Base-by-base conservation (phyloP, 2,329 filamentous ascomycete genomes). In the Penicillium polonicum region DNA sequence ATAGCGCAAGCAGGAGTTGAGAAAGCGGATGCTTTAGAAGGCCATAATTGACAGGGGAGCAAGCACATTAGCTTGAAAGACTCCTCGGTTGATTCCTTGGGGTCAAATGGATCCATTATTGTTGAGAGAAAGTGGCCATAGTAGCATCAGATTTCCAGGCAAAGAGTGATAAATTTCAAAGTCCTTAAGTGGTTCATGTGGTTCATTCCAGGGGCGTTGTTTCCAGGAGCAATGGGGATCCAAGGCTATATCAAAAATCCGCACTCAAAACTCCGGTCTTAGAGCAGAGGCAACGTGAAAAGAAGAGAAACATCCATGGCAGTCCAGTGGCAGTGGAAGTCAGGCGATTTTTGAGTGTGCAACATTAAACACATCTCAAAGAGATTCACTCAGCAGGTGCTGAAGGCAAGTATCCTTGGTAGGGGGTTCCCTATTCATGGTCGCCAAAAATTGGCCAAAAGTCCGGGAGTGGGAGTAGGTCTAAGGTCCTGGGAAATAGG, bases 301-400 rank as follows among this genome's bases (percentile, higher is more conserved):
- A 52, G 52, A 39, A 49, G 52, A 49, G 52, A 52, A 55, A 60
- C 21, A 58, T 60, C 62, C 60, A 57, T 55, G 55, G 61, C 38
- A 60, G 55, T 62, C 65, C 64, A 65, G 54, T 53, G 59, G 62
- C 38, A 64, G 45, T 52, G 27, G 41, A 31, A 53, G 13, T 67
- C 60, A 57, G 49, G 54, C 57, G 57, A 61, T 51, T 53, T 51
- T 51, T 52, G 55, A 71, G 70, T 67, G 69, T 73, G 73, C 70
- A 72, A 66, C 72, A 76, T 76, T 70, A 76, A 73, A 68, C 71
- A 73, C 62, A 74, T 75, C 70, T 75, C 68, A 66, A 56, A 68
- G 68, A 71, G 70, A 68, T 60, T 68, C 61, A 63, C 63, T 63
- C 69, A 70, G 72, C 72, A 71, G 72, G 49, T 63, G 71, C 69